These are phyloP conservation scores for Neurospora hispaniola DNA, from an alignment of 495 filamentous ascomycete species.

Conservation along the genomic window DNA sequence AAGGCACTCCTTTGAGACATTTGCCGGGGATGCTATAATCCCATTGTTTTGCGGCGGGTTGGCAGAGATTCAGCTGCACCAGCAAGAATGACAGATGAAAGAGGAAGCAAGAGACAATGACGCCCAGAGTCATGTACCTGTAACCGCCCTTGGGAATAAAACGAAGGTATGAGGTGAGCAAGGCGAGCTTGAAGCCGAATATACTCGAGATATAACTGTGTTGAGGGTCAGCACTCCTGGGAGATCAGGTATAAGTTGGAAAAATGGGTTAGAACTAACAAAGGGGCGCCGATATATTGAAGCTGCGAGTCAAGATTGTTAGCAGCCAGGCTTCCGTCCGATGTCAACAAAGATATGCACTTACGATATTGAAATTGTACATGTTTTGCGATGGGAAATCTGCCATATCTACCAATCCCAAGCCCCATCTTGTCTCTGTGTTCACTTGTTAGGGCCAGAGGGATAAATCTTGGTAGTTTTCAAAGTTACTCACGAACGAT, in stretches of 20 bases:
- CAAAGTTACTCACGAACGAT: slow-evolving; percentile 18
- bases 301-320: slow-evolving; percentile 12
- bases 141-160: slow-evolving; percentile 35
- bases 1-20: slow-evolving; percentile 32
- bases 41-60: slow-evolving; percentile 39
- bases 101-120: slow-evolving; percentile 24
- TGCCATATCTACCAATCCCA: slow-evolving; percentile 21
- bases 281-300: slow-evolving; percentile 31
- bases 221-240: neutral
- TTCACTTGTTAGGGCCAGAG: neutral
- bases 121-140: slow-evolving; percentile 21
- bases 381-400: slow-evolving; percentile 27
- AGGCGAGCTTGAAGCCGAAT: slow-evolving; percentile 42
- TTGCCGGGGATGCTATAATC: slow-evolving; percentile 27
- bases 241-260: slow-evolving; percentile 1
- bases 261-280: slow-evolving; percentile 16
- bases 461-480: neutral
- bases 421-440: slow-evolving; percentile 33
- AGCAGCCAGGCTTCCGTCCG: neutral
- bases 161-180: slow-evolving; percentile 40
- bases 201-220: slow-evolving; percentile 33
- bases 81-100: slow-evolving; percentile 26
- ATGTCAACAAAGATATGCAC: neutral
- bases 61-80: slow-evolving; percentile 34
- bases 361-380: slow-evolving; percentile 29